phyloP scores from a whole-genome alignment of 768 basidiomycete genomes.

The Russula virescens region DNA sequence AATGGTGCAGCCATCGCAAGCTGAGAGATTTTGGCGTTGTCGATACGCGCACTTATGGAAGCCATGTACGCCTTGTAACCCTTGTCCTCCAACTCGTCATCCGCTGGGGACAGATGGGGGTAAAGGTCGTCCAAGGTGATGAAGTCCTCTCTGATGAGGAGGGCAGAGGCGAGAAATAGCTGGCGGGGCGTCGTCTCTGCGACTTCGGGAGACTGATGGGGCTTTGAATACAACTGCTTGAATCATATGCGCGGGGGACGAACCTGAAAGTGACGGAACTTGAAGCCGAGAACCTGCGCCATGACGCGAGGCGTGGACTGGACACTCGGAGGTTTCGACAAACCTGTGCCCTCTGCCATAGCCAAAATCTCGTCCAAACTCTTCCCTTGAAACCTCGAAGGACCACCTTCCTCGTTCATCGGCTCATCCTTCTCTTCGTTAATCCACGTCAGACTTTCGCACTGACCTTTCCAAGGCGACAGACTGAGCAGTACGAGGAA shows the following conservation, averaged over 20 bases:
- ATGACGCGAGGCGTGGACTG: constrained; percentile 51
- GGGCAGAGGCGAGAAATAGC: constrained; percentile 75
- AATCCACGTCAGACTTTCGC: constrained; percentile 15
- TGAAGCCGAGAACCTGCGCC: constrained; percentile 96
- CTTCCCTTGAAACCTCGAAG: constrained; percentile 46
- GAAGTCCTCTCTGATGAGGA: constrained; percentile 87
- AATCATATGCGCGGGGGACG: constrained; percentile 1
- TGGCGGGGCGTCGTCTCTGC: constrained; percentile 60
- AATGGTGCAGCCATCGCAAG: constrained; percentile 84
- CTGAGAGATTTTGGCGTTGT: constrained; percentile 64
- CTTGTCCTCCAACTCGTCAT: constrained; percentile 62
- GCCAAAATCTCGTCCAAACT: constrained; percentile 60
- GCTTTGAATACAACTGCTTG: constrained; percentile 23
- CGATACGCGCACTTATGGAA: constrained; percentile 57
- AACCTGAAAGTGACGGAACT: constrained; percentile 89
- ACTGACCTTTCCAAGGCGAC: constrained; percentile 64
- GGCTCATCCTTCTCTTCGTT: constrained; percentile 10
- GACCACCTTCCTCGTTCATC: constrained; percentile 18
- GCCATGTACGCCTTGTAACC: constrained; percentile 60
- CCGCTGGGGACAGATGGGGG: constrained; percentile 77
- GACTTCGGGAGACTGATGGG: constrained; percentile 47
- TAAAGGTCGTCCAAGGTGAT: constrained; percentile 84
- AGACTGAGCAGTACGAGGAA: constrained; percentile 81
- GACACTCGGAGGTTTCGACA: constrained; percentile 14
- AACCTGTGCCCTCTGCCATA: constrained; percentile 41